Conservation (phyloP, 768 basidiomycete genomes). For the Lepiota brunneoincarnata region DNA sequence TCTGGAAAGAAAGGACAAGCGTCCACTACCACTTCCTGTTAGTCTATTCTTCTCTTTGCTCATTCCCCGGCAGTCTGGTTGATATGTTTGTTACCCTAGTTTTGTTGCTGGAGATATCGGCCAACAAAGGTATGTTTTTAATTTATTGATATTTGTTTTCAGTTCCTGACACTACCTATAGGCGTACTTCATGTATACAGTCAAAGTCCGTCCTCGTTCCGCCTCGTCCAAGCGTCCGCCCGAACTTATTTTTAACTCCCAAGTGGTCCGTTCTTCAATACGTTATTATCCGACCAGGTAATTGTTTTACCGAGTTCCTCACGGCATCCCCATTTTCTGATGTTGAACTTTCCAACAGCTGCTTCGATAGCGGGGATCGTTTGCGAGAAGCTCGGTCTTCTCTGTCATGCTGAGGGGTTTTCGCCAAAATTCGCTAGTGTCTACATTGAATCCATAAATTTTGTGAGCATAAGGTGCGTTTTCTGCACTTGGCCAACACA, state of each 20-base stretch:
- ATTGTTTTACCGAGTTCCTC: neutral
- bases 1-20: slow-evolving; percentile 78
- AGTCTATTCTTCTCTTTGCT: slow-evolving; percentile 13
- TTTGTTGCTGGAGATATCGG: slow-evolving; percentile 80
- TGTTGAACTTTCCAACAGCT: slow-evolving; percentile 25
- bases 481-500: neutral
- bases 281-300: slow-evolving; percentile 63
- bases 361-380: slow-evolving; percentile 78
- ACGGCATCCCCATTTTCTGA: neutral
- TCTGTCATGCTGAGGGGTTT: slow-evolving; percentile 65
- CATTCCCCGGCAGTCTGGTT: neutral
- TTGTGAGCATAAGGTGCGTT: slow-evolving; percentile 75
- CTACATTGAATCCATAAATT: slow-evolving; percentile 73
- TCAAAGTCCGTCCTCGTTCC: slow-evolving; percentile 55
- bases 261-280: slow-evolving; percentile 92
- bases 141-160: slow-evolving; percentile 1
- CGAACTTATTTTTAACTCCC: neutral
- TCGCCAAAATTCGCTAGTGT: slow-evolving; percentile 60
- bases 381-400: slow-evolving; percentile 62
- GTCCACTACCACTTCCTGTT: slow-evolving; percentile 63
- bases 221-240: neutral
- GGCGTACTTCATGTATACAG: slow-evolving; percentile 87
- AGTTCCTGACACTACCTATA: slow-evolving; percentile 22
- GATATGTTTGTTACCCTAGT: slow-evolving; percentile 37
- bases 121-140: slow-evolving; percentile 66